Conservation (phyloP, 495 filamentous ascomycete species). For the Aspergillus campestris region DNA sequence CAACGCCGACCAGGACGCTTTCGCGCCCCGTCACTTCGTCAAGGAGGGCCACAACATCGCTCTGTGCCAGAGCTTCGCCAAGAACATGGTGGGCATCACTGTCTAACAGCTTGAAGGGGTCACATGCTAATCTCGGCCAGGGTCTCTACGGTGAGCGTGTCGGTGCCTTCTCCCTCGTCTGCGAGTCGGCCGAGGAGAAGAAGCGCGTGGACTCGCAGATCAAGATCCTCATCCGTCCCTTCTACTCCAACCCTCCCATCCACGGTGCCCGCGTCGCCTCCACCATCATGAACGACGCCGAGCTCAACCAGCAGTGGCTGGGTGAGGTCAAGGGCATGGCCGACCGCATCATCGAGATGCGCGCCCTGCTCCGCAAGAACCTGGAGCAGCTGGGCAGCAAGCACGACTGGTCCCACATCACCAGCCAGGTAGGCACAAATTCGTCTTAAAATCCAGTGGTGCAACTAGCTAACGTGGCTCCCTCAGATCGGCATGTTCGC, state of each 20-base stretch:
- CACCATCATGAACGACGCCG: constrained; percentile 81
- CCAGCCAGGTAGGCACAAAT: constrained; percentile 57
- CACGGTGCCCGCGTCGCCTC: constrained; percentile 92
- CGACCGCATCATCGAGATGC: constrained; percentile 98
- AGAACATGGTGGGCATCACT: constrained; percentile 93
- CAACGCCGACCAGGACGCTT: constrained; percentile 85
- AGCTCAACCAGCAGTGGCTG: constrained; percentile 88
- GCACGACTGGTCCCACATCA: constrained; percentile 98
- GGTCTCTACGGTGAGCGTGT: constrained; percentile 98
- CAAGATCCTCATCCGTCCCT: constrained; percentile 93
- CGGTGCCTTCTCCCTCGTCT: constrained; percentile 90
- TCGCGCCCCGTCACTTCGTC: constrained; percentile 85
- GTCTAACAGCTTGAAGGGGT: no score
- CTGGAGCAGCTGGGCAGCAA: constrained; percentile 88
- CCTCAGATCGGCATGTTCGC: constrained; percentile 94
- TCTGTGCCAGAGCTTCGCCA: constrained; percentile 93
- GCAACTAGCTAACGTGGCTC: constrained; percentile 1
- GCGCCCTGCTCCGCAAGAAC: constrained; percentile 82
- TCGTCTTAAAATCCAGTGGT: not conserved
- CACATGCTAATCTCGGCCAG: constrained; percentile 26
- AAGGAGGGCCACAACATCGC: constrained; percentile 82
- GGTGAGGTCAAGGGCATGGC: constrained; percentile 98
- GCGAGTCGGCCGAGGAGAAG: constrained; percentile 78
- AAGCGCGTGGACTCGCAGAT: constrained; percentile 94
- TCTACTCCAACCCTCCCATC: constrained; percentile 97